Percentiles rank a stretch among this genome's conserved stretches.
phyloP scores from a whole-genome alignment of 306 rosid species.

The Delonix regia region DNA sequence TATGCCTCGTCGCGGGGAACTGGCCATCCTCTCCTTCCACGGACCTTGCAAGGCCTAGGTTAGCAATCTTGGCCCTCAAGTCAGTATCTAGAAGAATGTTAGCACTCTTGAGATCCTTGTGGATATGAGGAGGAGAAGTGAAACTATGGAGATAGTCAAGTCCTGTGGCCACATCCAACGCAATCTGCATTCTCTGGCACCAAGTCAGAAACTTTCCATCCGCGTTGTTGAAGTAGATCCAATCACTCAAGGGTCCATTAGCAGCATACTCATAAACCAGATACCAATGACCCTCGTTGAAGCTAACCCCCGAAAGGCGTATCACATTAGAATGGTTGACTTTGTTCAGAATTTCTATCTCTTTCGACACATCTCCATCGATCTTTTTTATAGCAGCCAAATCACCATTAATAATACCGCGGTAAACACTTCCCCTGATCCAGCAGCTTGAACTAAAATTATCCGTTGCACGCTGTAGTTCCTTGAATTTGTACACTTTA shows the following conservation, averaged over 20 bases:
- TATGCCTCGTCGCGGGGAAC: constrained; percentile 70
- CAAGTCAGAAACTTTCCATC: constrained; percentile 59
- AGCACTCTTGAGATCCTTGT: constrained; percentile 71
- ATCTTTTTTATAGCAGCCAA: constrained; percentile 66
- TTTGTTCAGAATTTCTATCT: constrained; percentile 66
- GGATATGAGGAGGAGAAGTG: constrained; percentile 71
- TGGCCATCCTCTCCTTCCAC: constrained; percentile 52
- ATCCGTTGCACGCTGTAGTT: constrained; percentile 69
- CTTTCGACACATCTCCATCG: constrained; percentile 74
- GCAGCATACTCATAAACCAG: constrained; percentile 81
- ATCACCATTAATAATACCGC: constrained; percentile 61
- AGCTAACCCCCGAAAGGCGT: constrained; percentile 78
- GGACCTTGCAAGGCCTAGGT: constrained; percentile 65
- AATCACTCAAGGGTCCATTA: constrained; percentile 73
- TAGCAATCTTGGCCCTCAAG: constrained; percentile 71
- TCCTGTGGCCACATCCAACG: constrained; percentile 80
- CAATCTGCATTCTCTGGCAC: constrained; percentile 70
- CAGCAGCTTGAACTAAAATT: constrained; percentile 54
- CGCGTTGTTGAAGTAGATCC: constrained; percentile 51
- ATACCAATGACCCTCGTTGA: constrained; percentile 74
- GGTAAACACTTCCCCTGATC: constrained; percentile 68
- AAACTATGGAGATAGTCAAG: constrained; percentile 82
- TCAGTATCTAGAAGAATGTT: constrained; percentile 71
- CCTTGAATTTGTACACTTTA: constrained; percentile 67
- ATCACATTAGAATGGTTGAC: constrained; percentile 79